These are phyloP conservation scores for Selaginella tamariscina DNA, from an alignment of 75 land plant species.

Conservation along the genomic window DNA sequence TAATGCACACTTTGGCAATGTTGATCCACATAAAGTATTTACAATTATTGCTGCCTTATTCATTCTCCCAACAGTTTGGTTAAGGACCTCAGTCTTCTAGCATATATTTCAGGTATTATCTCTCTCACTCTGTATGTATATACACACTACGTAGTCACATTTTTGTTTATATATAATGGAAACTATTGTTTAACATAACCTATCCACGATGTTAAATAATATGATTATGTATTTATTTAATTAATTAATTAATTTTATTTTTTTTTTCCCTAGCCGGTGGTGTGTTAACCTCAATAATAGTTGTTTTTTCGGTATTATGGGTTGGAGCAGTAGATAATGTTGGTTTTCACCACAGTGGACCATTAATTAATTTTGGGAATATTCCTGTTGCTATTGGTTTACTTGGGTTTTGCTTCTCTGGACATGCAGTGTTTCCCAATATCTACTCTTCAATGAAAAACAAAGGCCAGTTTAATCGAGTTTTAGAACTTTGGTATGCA, in stretches of 20 bases:
- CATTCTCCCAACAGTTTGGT: slow-evolving; percentile 71
- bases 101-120: slow-evolving; percentile 53
- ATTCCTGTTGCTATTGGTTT: slow-evolving; percentile 81
- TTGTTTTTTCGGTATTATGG: slow-evolving; percentile 43
- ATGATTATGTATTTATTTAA: neutral
- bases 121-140: no score
- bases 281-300: slow-evolving; percentile 60
- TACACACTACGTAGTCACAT: no score
- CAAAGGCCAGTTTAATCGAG: slow-evolving; percentile 47
- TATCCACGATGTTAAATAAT: no score
- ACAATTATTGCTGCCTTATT: slow-evolving; percentile 47
- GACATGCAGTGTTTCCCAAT: slow-evolving; percentile 88
- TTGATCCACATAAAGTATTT: slow-evolving; percentile 37
- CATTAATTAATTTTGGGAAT: slow-evolving; percentile 38
- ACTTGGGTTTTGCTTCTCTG: slow-evolving; percentile 81
- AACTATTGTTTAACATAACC: no score
- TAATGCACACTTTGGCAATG: slow-evolving; percentile 35
- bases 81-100: slow-evolving; percentile 47
- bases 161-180: no score
- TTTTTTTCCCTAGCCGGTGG: slow-evolving; percentile 58
- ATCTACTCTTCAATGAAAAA: slow-evolving; percentile 80
- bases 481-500: slow-evolving; percentile 57
- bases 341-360: slow-evolving; percentile 51
- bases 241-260: neutral
- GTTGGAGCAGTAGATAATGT: slow-evolving; percentile 51